These are phyloP conservation scores for Medicago ruthenica DNA, from an alignment of 306 rosid species.

Conservation along the genomic window DNA sequence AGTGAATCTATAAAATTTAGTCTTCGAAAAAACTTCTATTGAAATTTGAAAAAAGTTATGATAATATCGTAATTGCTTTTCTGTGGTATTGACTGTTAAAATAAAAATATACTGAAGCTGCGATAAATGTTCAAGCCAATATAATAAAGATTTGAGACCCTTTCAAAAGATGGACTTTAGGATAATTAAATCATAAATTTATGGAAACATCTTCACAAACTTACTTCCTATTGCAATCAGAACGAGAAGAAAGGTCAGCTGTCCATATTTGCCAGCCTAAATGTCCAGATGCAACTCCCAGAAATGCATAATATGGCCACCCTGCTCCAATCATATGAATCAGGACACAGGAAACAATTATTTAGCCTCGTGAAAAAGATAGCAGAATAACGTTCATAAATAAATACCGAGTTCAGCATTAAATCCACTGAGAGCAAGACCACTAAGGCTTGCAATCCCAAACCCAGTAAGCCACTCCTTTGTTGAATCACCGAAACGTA, in stretches of 20 bases:
- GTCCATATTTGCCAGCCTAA: conserved; percentile 85
- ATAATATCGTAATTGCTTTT: conserved; percentile 11
- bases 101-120: conserved; percentile 33
- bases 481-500: conserved; percentile 84
- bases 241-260: conserved; percentile 74
- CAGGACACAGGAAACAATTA: conserved; percentile 27
- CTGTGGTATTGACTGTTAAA: conserved; percentile 24
- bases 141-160: conserved; percentile 9
- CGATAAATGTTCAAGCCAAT: conserved; percentile 30
- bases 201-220: conserved; percentile 39
- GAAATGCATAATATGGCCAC: conserved; percentile 84
- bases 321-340: conserved; percentile 56
- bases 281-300: conserved; percentile 83
- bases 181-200: conserved; percentile 30
- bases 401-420: conserved; percentile 76
- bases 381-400: not conserved
- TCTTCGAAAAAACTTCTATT: conserved; percentile 1
- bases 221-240: conserved; percentile 86
- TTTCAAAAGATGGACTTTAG: conserved; percentile 15
- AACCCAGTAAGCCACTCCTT: conserved; percentile 83
- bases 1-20: conserved; percentile 26
- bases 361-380: conserved; percentile 18
- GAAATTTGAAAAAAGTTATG: conserved; percentile 13
- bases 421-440: conserved; percentile 81
- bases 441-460: conserved; percentile 72